Evolutionary conservation across 2,329 filamentous ascomycete species (phyloP).

Genomic region (Alternaria ethzedia): DNA sequence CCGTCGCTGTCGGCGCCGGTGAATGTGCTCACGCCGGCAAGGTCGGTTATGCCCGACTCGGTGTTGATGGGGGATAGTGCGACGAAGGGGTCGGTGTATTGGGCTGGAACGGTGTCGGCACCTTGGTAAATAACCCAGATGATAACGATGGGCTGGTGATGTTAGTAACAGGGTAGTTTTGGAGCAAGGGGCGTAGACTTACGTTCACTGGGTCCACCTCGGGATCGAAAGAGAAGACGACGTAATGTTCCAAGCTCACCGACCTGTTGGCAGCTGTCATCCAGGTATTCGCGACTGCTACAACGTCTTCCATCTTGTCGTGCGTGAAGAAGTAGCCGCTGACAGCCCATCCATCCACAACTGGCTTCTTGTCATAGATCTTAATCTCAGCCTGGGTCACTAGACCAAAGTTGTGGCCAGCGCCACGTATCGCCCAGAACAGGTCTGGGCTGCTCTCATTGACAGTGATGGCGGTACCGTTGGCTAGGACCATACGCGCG

Average conservation of each 20-base stretch:
- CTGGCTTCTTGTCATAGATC: conserved; percentile 20
- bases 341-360: conserved; percentile 17
- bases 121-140: conserved; percentile 28
- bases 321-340: conserved; percentile 21
- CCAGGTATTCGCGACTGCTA: conserved; percentile 22
- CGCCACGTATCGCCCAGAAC: conserved; percentile 48
- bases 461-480: conserved; percentile 40
- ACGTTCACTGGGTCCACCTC: conserved; percentile 20
- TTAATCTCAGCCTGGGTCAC: conserved; percentile 29
- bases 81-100: conserved; percentile 24
- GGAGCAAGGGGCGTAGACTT: background rate
- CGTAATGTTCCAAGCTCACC: conserved; percentile 22
- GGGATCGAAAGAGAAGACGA: conserved; percentile 16
- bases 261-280: conserved; percentile 8
- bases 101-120: conserved; percentile 10
- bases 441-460: conserved; percentile 47
- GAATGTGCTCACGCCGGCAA: conserved; percentile 21
- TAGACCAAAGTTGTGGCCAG: conserved; percentile 44
- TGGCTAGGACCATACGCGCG: conserved; percentile 48
- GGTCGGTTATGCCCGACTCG: conserved; percentile 16
- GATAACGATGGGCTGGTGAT: conserved; percentile 15
- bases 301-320: conserved; percentile 24
- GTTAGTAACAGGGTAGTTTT: background rate
- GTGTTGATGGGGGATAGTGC: conserved; percentile 19
- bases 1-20: conserved; percentile 11